Base-by-base conservation (phyloP, 805 yeast species). In the Saccharomyces eubayanus region DNA sequence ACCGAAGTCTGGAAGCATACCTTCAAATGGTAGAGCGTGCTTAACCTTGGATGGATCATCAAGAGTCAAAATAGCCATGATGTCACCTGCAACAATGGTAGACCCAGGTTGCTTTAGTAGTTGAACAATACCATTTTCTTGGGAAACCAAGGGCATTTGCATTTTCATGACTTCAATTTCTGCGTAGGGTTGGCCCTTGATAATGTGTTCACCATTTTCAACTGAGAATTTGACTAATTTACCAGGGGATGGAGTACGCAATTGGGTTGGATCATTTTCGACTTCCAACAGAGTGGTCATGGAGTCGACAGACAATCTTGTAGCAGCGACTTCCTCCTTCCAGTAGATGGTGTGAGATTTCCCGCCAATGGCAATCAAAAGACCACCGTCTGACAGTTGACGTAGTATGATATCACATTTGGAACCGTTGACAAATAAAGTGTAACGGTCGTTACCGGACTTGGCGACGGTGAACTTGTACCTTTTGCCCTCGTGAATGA, bases 101-200 rank as follows among this genome's bases (percentile, higher is more conserved):
- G 98, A 86, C 51, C 99, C 99, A 9, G 99, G 98, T 75, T 94
- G 99, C 73, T 94, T 92, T 68, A 94, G 83, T 46, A 90, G 76
- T 75, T 92, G 97, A 52, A 91, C 88, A 55, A 80, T 77, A 79
- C 99, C 99, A 65, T 87, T 86, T 71, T 92, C 99, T 71, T 84
- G 89, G 21, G 97, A 92, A 66, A 91, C 76, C 64, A 94, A 79
- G 50, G 99, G 97, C 97, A 94, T 94, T 73, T 91, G 90, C 99
- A 94, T 94, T 74, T 94, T 94, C 99, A 94, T 94, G 61, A 94
- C 99, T 75, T 94, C 99, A 54, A 94, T 97, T 75, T 94, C 99
- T 46, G 99, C 99, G 67, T 82, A 95, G 48, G 97, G 84, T 74
- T 92, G 96, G 57, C 98, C 98, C 56, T 94, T 83, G 51, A 72